Conservation (phyloP, 345 rosid species). For the thale cress (Arabidopsis thaliana) region TAIR10.1 NC_003070.9:6845501-6846000, state of each 20-base stretch:
- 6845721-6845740: constrained; percentile 40
- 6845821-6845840: constrained; percentile 44
- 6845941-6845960: too few species aligned
- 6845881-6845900: neutral
- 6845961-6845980: too few species aligned
- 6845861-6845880: constrained; percentile 41
- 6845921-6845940: too few species aligned
- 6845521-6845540: neutral
- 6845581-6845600: neutral
- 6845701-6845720: constrained; percentile 21
- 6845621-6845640: neutral
- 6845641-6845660: neutral
- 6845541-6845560: neutral
- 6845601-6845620: neutral
- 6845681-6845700: neutral
- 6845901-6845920: neutral
- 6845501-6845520: neutral
- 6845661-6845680: constrained; percentile 3
- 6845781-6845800: constrained; percentile 38
- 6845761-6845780: constrained; percentile 42
- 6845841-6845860: constrained; percentile 42
- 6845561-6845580: neutral
- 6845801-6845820: constrained; percentile 37
- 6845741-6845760: constrained; percentile 33
- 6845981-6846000: too few species aligned